Evolutionary conservation across 352 stramenopile genomes (phyloP), one percentile per base, ranked within the genome.

Genomic region (Phytophthora cajani): DNA sequence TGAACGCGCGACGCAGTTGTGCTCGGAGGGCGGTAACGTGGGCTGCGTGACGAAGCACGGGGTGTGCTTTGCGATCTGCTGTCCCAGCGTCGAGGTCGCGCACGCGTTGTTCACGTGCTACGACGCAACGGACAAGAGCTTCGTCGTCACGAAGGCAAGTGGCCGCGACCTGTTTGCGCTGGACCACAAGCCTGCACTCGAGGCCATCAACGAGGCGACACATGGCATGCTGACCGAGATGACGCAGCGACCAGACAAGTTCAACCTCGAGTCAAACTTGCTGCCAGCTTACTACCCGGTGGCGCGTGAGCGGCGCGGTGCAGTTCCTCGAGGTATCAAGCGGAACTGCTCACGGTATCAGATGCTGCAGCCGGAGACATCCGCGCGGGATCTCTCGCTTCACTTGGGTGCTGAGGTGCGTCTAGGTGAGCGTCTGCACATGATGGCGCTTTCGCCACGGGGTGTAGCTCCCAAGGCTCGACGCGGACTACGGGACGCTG

Each of bases 91-190:
- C 7, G 85, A 94, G 61, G 84, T 96, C 30, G 74, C 84, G 2
- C 81, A 93, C 49, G 84, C 85, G 33, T 82, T 89, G 57, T 96
- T 96, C 72, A 93, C 84, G 52, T 94, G 88, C 68, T 96, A 94
- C 72, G 85, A 93, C 47, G 79, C 83, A 42, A 92, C 85, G 25
- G 83, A 91, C 23, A 90, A 83, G 56, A 74, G 63, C 0, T 93
- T 94, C 44, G 71, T 81, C 8, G 87, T 93, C 27, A 91, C 84
- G 0, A 89, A 94, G 59, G 77, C 80, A 10, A 70, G 73, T 50
- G 83, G 85, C 0, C 87, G 86, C 32, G 78, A 89, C n/a, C 62
- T 96, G 42, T 67, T 81, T 33, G 68, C 77, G 3, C 59, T 96
- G 50, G 84, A 94, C 64, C 69, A 91, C 60, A 92, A 94, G 59